phyloP scores from a whole-genome alignment of 257 asterid species.

The Scutellaria barbata region DNA sequence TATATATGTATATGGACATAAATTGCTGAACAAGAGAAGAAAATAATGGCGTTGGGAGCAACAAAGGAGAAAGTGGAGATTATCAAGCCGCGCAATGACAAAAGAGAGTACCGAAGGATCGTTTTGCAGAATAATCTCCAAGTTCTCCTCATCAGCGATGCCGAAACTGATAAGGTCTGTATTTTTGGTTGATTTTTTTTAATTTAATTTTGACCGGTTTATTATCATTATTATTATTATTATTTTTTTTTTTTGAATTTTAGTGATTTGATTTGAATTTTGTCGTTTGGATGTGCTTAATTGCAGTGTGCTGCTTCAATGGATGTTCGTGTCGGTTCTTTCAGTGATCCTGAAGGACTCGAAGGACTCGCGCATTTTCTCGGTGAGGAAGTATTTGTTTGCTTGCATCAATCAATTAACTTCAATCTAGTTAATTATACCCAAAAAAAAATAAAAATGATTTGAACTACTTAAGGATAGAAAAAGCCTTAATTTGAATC shows the following conservation, averaged over 20 bases:
- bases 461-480: not conserved
- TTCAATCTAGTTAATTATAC: not conserved
- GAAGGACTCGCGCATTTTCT: slow-evolving; percentile 99
- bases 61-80: slow-evolving; percentile 55
- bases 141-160: slow-evolving; percentile 89
- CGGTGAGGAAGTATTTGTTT: slow-evolving; percentile 51
- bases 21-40: slow-evolving; percentile 22
- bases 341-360: slow-evolving; percentile 95
- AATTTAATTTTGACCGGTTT: too few relatives aligned
- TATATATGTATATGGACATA: not conserved
- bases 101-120: slow-evolving; percentile 73
- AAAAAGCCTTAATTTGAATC: slow-evolving; percentile 11
- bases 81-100: slow-evolving; percentile 82
- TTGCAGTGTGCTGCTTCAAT: slow-evolving; percentile 93
- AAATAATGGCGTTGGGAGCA: slow-evolving; percentile 57
- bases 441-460: too few relatives aligned
- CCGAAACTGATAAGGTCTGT: slow-evolving; percentile 90
- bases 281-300: slow-evolving; percentile 31
- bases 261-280: slow-evolving; percentile 3
- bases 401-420: slow-evolving; percentile 5
- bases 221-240: too few relatives aligned
- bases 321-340: slow-evolving; percentile 94
- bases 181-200: not conserved
- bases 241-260: too few relatives aligned
- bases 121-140: slow-evolving; percentile 74